These are phyloP conservation scores for Canna indica DNA, from an alignment of 176 grass and related monocot species.

Conservation along the genomic window DNA sequence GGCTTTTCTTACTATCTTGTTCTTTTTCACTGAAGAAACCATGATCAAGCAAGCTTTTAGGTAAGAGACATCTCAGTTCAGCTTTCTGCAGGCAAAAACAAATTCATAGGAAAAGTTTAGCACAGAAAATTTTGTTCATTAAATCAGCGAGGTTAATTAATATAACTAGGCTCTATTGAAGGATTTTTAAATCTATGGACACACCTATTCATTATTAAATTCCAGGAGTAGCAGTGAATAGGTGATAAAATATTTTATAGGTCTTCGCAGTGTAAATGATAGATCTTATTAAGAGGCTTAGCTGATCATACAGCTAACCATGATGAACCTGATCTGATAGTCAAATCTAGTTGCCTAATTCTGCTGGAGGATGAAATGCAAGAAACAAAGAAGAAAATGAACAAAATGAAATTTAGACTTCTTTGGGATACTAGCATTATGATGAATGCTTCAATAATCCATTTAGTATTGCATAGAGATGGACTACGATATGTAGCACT, in stretches of 20 bases:
- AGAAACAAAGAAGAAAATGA: no score
- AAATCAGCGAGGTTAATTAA: not conserved
- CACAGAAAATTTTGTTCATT: not conserved
- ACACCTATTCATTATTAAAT: not conserved
- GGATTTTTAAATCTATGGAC: not conserved
- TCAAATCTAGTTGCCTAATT: no score
- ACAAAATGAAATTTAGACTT: no score
- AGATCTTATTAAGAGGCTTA: no score
- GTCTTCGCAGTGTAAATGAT: no score
- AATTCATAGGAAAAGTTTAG: slow-evolving; percentile 14
- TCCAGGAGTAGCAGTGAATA: not conserved
- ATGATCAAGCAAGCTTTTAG: slow-evolving; percentile 54
- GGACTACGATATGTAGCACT: not conserved
- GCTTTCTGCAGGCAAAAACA: slow-evolving; percentile 46
- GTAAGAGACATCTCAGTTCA: slow-evolving; percentile 80
- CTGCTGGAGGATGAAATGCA: no score
- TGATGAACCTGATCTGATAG: no score
- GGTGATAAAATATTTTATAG: no score
- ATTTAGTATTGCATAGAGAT: no score
- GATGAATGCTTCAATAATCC: no score
- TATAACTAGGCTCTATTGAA: not conserved
- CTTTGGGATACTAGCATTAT: no score
- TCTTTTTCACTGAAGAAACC: slow-evolving; percentile 64
- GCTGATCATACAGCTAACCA: no score
- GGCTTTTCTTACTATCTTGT: slow-evolving; percentile 27